Evolutionary conservation across 768 basidiomycete genomes (phyloP).

Genomic region (Russula foetens): DNA sequence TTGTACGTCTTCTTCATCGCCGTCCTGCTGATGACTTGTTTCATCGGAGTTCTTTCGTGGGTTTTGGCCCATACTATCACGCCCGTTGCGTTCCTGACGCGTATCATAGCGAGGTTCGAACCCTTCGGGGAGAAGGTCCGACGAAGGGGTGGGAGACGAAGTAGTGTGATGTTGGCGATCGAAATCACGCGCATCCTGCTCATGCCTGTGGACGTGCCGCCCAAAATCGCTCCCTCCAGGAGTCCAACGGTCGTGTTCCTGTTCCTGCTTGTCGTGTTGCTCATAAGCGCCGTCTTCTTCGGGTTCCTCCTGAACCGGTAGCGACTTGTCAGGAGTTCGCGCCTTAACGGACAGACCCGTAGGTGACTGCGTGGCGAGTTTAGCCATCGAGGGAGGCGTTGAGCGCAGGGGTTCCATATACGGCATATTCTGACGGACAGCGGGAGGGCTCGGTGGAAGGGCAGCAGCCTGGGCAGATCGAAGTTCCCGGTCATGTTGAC

Average conservation of each 20-base stretch:
- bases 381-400: slow-evolving; percentile 12
- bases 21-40: background rate
- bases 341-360: slow-evolving; percentile 14
- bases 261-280: background rate
- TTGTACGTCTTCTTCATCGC: slow-evolving; percentile 8
- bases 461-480: slow-evolving; percentile 11
- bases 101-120: slow-evolving; percentile 15
- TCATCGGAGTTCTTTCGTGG: slow-evolving; percentile 3
- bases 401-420: slow-evolving; percentile 14
- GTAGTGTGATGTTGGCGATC: slow-evolving; percentile 8
- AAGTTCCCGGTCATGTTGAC: slow-evolving; percentile 15
- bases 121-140: slow-evolving; percentile 19
- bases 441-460: slow-evolving; percentile 13
- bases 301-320: slow-evolving; percentile 20
- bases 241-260: slow-evolving; percentile 15
- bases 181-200: slow-evolving; percentile 10
- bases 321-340: slow-evolving; percentile 20
- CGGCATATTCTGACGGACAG: slow-evolving; percentile 4
- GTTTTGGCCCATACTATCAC: background rate
- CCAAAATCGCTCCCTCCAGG: slow-evolving; percentile 10
- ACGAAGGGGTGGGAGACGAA: slow-evolving; percentile 19
- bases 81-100: slow-evolving; percentile 11
- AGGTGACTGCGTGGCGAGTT: slow-evolving; percentile 12
- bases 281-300: slow-evolving; percentile 15
- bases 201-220: slow-evolving; percentile 13